These are phyloP conservation scores for Polygonum maritimum DNA, from an alignment of 148 eudicot genomes.

Conservation along the genomic window DNA sequence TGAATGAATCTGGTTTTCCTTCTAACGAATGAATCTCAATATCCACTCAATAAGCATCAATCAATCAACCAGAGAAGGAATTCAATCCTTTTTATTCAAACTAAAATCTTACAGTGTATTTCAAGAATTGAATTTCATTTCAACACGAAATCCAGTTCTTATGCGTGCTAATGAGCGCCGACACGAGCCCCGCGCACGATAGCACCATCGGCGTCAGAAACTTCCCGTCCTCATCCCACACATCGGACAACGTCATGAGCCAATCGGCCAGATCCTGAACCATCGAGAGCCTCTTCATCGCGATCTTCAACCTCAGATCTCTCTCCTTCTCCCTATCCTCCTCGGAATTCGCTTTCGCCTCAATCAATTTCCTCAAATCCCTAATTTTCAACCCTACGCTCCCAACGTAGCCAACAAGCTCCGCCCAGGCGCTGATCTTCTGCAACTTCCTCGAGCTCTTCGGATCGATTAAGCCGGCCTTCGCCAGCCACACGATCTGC, in stretches of 20 bases:
- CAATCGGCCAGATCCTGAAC: conserved; percentile 89
- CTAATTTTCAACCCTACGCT: conserved; percentile 56
- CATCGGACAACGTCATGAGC: conserved; percentile 82
- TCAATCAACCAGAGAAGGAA: too few relatives aligned
- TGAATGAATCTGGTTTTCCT: not conserved
- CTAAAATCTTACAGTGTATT: too few relatives aligned
- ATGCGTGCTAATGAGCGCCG: conserved; percentile 76
- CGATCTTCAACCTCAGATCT: conserved; percentile 48
- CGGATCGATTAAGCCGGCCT: conserved; percentile 58
- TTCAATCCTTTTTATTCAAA: too few relatives aligned
- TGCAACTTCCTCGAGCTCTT: conserved; percentile 25
- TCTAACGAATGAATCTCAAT: too few relatives aligned
- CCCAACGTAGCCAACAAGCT: conserved; percentile 71
- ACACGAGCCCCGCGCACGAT: conserved; percentile 71
- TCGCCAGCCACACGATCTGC: conserved; percentile 75
- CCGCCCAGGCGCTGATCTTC: conserved; percentile 77
- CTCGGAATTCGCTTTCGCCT: conserved; percentile 26
- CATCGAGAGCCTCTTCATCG: conserved; percentile 66
- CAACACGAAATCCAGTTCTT: conserved; percentile 86
- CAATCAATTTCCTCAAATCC: conserved; percentile 45
- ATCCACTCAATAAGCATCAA: not conserved
- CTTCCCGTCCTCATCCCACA: conserved; percentile 52
- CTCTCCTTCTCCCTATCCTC: conserved; percentile 29
- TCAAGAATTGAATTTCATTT: not conserved
- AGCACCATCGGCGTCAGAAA: conserved; percentile 47